Conservation (phyloP, 1,284 basidiomycete genomes). For the Cryptococcus maquisensis region DNA sequence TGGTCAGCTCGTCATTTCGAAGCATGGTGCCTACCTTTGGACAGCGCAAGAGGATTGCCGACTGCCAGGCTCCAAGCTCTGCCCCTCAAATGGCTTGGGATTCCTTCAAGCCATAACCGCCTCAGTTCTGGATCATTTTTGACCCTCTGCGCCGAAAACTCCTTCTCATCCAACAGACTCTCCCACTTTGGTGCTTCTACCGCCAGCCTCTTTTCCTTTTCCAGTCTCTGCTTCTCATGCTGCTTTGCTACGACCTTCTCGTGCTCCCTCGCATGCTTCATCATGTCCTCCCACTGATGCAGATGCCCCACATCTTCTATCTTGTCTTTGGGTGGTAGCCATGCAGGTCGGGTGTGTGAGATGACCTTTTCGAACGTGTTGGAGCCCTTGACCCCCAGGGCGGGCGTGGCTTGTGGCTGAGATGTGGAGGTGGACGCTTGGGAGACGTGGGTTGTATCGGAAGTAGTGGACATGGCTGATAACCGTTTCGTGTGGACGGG, state of each 20-base stretch:
- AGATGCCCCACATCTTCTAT: constrained; percentile 79
- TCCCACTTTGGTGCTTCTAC: constrained; percentile 42
- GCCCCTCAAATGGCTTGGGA: constrained; percentile 79
- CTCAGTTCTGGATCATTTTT: constrained; percentile 54
- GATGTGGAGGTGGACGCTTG: neutral
- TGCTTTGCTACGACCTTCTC: constrained; percentile 29
- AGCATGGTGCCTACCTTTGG: constrained; percentile 61
- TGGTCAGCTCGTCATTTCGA: constrained; percentile 1
- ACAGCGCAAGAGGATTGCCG: constrained; percentile 82
- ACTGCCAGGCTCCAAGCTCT: constrained; percentile 82
- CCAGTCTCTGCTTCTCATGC: constrained; percentile 22
- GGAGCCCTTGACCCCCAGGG: constrained; percentile 34
- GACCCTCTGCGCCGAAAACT: constrained; percentile 25
- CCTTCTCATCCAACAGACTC: constrained; percentile 24
- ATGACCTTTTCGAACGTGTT: constrained; percentile 48
- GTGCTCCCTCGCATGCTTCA: constrained; percentile 53
- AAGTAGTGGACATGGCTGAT: constrained; percentile 5
- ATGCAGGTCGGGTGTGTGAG: constrained; percentile 61
- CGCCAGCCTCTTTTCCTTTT: constrained; percentile 37
- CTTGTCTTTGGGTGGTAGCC: constrained; percentile 76
- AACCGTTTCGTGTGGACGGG: constrained; percentile 12
- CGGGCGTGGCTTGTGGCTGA: neutral
- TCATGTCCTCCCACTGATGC: constrained; percentile 87
- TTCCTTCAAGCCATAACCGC: constrained; percentile 86
- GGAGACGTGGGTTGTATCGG: neutral